Evolutionary conservation across 1,284 basidiomycete genomes (phyloP), one percentile per base, ranked within the genome.

Genomic region (Athelia sp.): DNA sequence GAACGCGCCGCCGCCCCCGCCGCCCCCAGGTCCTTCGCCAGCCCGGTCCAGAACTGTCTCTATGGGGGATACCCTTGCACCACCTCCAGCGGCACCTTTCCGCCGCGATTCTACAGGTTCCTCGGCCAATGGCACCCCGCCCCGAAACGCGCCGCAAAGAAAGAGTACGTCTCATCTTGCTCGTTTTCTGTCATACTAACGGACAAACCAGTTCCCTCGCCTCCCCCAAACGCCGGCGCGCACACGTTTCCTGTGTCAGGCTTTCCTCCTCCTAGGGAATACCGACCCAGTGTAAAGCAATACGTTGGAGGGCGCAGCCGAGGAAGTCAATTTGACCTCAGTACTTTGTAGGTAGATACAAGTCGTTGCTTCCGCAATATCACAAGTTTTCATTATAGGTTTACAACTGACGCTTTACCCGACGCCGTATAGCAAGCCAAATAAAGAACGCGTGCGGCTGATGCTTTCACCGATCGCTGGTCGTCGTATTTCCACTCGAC

Each of bases 211-310:
- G 88, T 90, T 50, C 84, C 86, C 34, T 81, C 85, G 3, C 89
- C 88, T 29, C 87, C 88, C 21, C 79, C 86, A 1, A 79, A 74
- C 50, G 77, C 76, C 43, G 87, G 87, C 15, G 61, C 73, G 22
- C 84, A 89, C 59, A 81, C 73, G 18, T 91, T 90, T 60, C 85
- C 86, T 13, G 76, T 81, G 15, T 68, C 71, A 18, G 85, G 82
- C 46, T 90, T 91, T 62, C 89, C 88, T 13, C 80, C 82, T 14
- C 88, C 88, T n/a, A 78, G 87, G 42, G 70, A 72, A 24, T 90
- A 89, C 63, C 63, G 62, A 32, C 60, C 64, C 15, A 68, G 61
- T 29, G 55, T 62, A 22, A 84, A 73, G 58, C 71, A 70, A 38
- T 91, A 91, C 61, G 65, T 64, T 14, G 82, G 81, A 62, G 86